Percentiles rank a stretch among this genome's conserved stretches.
phyloP scores from a whole-genome alignment of 805 yeast species.

The Metschnikowia lochheadii region DNA sequence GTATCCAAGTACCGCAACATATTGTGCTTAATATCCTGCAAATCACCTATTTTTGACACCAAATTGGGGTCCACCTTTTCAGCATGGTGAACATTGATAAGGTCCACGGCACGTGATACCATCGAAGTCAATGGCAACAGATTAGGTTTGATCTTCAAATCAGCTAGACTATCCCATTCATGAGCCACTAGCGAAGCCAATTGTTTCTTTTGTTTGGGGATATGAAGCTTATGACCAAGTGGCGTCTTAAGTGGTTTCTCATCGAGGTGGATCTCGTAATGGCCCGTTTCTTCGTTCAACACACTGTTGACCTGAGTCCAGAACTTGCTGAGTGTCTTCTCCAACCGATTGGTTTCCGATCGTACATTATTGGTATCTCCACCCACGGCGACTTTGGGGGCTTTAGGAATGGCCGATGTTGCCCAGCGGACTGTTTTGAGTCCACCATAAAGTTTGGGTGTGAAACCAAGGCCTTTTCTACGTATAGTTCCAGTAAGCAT shows the following conservation, averaged over 20 bases:
- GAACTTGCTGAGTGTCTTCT: conserved; percentile 66
- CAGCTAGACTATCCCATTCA: conserved; percentile 81
- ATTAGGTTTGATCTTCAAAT: conserved; percentile 64
- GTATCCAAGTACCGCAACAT: conserved; percentile 86
- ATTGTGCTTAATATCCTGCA: conserved; percentile 52
- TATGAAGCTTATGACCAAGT: conserved; percentile 60
- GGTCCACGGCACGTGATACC: conserved; percentile 81
- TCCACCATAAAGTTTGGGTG: too few species aligned
- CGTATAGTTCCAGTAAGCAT: neutral
- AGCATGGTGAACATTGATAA: conserved; percentile 33
- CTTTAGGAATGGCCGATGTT: neutral
- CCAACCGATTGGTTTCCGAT: conserved; percentile 65
- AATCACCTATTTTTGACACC: conserved; percentile 58
- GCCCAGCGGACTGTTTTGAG: conserved; percentile 1
- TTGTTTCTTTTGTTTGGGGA: conserved; percentile 56
- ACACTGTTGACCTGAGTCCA: conserved; percentile 71
- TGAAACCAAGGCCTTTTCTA: neutral
- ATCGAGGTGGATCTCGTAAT: conserved; percentile 61
- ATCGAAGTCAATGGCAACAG: conserved; percentile 84
- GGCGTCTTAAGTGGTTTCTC: conserved; percentile 81
- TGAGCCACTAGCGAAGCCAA: conserved; percentile 75
- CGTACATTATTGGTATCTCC: conserved; percentile 36
- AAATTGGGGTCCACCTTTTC: conserved; percentile 41
- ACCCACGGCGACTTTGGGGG: conserved; percentile 37
- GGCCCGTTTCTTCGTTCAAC: conserved; percentile 24